Base-by-base conservation (phyloP, 768 basidiomycete genomes). In the Cubamyces lactineus region DNA sequence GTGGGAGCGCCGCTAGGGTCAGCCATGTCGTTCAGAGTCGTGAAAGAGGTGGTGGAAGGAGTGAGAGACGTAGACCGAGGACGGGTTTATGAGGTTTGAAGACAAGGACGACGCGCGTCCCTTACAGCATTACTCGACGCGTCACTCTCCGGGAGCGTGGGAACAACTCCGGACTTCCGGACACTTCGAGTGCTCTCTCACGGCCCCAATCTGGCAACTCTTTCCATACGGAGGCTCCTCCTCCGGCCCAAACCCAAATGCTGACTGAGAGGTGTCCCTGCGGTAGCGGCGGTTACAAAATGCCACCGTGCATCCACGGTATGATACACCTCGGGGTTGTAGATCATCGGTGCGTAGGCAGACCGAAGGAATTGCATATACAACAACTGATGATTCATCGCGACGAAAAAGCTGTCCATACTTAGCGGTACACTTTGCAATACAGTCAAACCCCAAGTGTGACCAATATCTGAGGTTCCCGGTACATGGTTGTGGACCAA, bases 1-100 rank as follows among this genome's bases (percentile, higher is more conserved):
- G 91, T 84, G 60, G 91, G 73, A 62, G n/a, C n/a, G n/a, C 92
- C 92, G 70, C 89, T 92, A 13, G 92, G 90, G 78, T 94, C 70
- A 21, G 68, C 61, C 65, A 69, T 70, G 59, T 64, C 62, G 62
- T 65, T 51, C 43, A 57, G 45, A 24, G 67, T 66, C 62, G 67
- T 70, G 54, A 63, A 60, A 53, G 38, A 41, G 59, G 65, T 53
- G 49, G 57, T 53, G 39, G 51, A 63, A 67, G 53, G 53, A 62
- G 59, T 55, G 49, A 64, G 57, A 51, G 40, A 57, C 34, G 24
- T 46, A 48, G 53, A 45, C 53, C 53, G 47, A 56, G 58, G 57
- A 42, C 24, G 53, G 60, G 54, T 57, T 69, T 69, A 69, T 65
- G 66, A 63, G 55, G 66, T 59, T 50, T 51, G 41, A 45, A 56